Evolutionary conservation across 192 early-diverging fungal species (phyloP).

Genomic region (Fimicolochytrium jonesii): DNA sequence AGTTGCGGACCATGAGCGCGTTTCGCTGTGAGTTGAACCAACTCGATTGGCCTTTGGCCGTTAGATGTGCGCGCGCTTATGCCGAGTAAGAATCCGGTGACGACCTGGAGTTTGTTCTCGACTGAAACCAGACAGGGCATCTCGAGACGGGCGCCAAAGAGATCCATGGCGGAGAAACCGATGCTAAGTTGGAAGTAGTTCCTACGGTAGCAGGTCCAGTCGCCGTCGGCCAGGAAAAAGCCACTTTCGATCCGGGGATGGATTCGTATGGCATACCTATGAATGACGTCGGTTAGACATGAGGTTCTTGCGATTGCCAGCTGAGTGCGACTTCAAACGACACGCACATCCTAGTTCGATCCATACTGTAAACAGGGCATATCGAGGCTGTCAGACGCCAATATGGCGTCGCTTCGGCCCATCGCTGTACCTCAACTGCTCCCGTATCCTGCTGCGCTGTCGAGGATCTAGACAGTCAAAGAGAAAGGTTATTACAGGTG

Average conservation of each 20-base stretch:
- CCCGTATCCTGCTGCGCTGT: no score
- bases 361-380: conserved; percentile 10
- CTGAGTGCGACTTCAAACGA: not conserved
- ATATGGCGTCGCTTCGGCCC: conserved; percentile 4
- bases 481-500: no score
- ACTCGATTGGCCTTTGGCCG: conserved; percentile 69
- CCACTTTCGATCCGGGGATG: conserved; percentile 84
- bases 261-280: conserved; percentile 54
- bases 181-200: conserved; percentile 89
- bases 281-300: not conserved
- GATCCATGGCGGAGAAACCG: conserved; percentile 70
- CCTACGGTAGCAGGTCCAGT: conserved; percentile 94
- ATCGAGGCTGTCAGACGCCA: conserved; percentile 7
- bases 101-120: conserved; percentile 69
- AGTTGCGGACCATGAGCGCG: conserved; percentile 90
- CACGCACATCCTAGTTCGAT: conserved; percentile 10
- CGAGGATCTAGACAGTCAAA: no score
- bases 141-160: conserved; percentile 29
- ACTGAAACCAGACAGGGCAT: conserved; percentile 69
- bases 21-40: conserved; percentile 91
- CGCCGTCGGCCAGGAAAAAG: conserved; percentile 80
- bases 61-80: conserved; percentile 70
- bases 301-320: not conserved
- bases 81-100: conserved; percentile 68
- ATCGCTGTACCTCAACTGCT: no score